These are phyloP conservation scores for Podaxis sp. DNA, from an alignment of 768 basidiomycete species.

Conservation along the genomic window DNA sequence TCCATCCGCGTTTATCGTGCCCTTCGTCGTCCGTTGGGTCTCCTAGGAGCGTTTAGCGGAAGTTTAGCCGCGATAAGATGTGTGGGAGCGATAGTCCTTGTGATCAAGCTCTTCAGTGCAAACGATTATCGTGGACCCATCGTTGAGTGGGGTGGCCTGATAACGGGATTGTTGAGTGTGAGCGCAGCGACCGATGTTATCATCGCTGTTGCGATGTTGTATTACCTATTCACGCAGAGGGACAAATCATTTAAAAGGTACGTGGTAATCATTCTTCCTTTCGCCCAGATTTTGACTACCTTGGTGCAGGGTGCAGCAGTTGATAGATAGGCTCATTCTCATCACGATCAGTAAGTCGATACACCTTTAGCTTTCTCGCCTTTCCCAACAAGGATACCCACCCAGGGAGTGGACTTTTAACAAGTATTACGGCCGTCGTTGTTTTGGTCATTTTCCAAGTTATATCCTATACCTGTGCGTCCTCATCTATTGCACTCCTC, in stretches of 20 bases:
- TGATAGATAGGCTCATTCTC: neutral
- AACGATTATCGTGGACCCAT: neutral
- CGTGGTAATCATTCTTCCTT: neutral
- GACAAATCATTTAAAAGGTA: neutral
- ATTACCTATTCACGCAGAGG: conserved; percentile 3
- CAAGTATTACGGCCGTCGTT: neutral
- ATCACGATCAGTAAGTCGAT: neutral
- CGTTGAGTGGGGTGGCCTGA: neutral
- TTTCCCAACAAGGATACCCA: neutral
- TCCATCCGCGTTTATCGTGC: neutral
- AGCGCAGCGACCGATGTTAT: conserved; percentile 4
- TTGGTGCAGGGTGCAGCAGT: neutral
- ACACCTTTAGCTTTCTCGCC: neutral
- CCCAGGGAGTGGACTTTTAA: neutral
- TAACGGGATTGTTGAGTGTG: neutral
- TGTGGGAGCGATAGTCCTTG: neutral
- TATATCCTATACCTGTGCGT: neutral
- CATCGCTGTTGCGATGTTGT: conserved; percentile 9
- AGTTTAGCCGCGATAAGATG: neutral
- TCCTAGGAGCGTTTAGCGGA: neutral
- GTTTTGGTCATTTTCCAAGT: neutral
- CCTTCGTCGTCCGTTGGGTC: neutral
- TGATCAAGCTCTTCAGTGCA: neutral
- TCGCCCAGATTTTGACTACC: neutral
- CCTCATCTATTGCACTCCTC: neutral